Evolutionary conservation across 2,329 filamentous ascomycete genomes (phyloP).

Genomic region (Pleochaeta shiraiana): DNA sequence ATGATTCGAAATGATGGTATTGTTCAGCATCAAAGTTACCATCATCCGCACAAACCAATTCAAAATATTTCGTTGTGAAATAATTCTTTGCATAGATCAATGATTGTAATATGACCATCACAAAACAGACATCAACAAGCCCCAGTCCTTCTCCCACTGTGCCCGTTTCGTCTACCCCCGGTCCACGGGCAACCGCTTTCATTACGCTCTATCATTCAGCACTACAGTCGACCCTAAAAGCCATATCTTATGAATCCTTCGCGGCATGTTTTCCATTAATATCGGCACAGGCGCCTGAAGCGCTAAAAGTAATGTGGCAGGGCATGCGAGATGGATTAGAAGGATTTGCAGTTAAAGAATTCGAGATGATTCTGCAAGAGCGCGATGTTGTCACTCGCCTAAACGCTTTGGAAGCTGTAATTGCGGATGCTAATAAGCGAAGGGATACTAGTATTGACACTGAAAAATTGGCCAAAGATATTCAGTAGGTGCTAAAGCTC

Average conservation of each 20-base stretch:
- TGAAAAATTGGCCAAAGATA: too few species aligned
- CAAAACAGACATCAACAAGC: not conserved
- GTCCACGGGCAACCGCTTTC: constrained; percentile 33
- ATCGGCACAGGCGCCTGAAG: constrained; percentile 26
- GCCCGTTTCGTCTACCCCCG: constrained; percentile 20
- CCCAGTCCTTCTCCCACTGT: not conserved
- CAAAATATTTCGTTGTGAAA: too few species aligned
- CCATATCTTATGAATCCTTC: constrained; percentile 34
- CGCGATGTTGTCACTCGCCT: constrained; percentile 32
- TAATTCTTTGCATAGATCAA: too few species aligned
- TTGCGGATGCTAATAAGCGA: constrained; percentile 25
- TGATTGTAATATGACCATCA: not conserved
- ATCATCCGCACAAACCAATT: too few species aligned
- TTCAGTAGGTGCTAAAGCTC: too few species aligned
- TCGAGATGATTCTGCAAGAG: constrained; percentile 29
- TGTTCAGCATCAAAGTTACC: too few species aligned
- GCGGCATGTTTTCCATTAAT: constrained; percentile 39
- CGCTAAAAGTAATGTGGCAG: constrained; percentile 31
- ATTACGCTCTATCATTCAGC: constrained; percentile 30
- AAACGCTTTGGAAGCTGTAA: constrained; percentile 35
- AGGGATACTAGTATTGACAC: constrained; percentile 7
- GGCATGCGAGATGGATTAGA: constrained; percentile 35
- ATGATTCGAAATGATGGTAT: too few species aligned
- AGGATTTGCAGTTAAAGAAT: constrained; percentile 31
- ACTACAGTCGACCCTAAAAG: constrained; percentile 30